phyloP scores from a whole-genome alignment of 176 grass and related monocot genomes.

The Carex scoparia region DNA sequence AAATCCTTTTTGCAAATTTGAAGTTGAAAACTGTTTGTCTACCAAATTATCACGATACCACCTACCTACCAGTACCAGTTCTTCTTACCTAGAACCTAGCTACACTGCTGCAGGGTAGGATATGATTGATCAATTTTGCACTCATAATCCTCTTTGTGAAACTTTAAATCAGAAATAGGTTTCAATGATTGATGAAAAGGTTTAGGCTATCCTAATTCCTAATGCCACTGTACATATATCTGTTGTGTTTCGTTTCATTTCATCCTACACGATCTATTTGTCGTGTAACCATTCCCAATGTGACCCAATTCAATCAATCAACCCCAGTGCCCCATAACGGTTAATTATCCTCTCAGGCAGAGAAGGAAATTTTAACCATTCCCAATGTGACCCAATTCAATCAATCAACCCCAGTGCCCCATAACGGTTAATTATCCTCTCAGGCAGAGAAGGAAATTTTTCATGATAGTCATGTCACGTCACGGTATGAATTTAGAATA shows the following conservation, averaged over 20 bases:
- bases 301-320: background rate
- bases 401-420: too few relatives aligned
- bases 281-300: constrained; percentile 26
- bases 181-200: constrained; percentile 62
- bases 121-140: background rate
- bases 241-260: background rate
- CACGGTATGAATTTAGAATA: too few relatives aligned
- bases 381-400: constrained; percentile 23
- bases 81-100: background rate
- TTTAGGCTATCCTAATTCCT: constrained; percentile 17
- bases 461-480: too few relatives aligned
- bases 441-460: too few relatives aligned
- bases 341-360: too few relatives aligned
- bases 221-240: constrained; percentile 20
- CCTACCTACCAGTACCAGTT: background rate
- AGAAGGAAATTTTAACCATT: background rate
- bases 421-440: too few relatives aligned
- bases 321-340: too few relatives aligned
- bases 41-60: background rate
- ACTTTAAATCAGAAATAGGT: constrained; percentile 33
- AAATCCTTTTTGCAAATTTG: background rate
- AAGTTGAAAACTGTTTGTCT: background rate
- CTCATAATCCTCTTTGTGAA: background rate
- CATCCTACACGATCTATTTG: background rate
- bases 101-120: background rate